Conservation (phyloP, 1,284 basidiomycete species). For the Moesziomyces globuligerus region DNA sequence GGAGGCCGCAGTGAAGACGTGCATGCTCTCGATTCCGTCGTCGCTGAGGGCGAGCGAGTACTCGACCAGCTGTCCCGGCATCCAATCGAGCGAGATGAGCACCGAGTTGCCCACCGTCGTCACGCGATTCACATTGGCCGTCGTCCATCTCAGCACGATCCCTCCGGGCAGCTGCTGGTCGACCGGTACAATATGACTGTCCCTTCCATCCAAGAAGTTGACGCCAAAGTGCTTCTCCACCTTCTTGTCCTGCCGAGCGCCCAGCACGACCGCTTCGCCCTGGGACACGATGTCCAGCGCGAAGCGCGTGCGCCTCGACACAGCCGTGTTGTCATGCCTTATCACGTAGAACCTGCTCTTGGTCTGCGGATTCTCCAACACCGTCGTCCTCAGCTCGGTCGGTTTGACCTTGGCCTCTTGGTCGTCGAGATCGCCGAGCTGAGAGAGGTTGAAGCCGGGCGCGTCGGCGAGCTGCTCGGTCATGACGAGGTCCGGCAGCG, state of each 20-base stretch:
- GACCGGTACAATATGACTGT: constrained; percentile 36
- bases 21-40: constrained; percentile 8
- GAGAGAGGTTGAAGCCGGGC: constrained; percentile 26
- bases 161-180: constrained; percentile 33
- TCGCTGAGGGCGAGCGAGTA: constrained; percentile 11
- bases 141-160: constrained; percentile 71
- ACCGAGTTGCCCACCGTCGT: constrained; percentile 19
- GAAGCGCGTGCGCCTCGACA: constrained; percentile 25
- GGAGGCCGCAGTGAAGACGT: constrained; percentile 1
- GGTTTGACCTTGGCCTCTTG: constrained; percentile 4
- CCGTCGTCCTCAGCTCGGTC: constrained; percentile 19
- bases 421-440: constrained; percentile 13
- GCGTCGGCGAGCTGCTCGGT: constrained; percentile 26
- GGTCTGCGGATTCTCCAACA: constrained; percentile 36
- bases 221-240: constrained; percentile 1
- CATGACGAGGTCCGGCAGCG: constrained; percentile 52
- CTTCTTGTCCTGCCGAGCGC: background rate
- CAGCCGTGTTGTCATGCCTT: constrained; percentile 71
- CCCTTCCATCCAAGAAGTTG: constrained; percentile 37
- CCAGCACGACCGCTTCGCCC: constrained; percentile 21
- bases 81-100: constrained; percentile 22
- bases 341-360: constrained; percentile 74
- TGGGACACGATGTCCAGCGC: constrained; percentile 34
- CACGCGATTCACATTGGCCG: constrained; percentile 70
- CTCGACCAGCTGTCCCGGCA: constrained; percentile 19